A percentile compares a stretch with the other conserved stretches of the same genome.
Evolutionary conservation across 2,329 filamentous ascomycete species (phyloP).

Genomic region (Cladosporium sp.): DNA sequence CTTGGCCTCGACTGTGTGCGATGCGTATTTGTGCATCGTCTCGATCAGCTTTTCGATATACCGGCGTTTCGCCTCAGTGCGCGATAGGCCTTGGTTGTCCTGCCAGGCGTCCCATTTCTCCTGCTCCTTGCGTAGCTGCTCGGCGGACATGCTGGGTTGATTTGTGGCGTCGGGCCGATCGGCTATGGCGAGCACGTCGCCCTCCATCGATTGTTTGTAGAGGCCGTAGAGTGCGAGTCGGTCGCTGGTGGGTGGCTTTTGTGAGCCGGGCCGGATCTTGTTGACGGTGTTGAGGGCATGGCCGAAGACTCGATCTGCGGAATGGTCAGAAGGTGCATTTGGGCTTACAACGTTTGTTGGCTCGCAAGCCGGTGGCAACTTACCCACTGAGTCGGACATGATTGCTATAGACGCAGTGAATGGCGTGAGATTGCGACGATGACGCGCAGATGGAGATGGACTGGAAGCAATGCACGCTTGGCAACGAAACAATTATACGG

Average conservation of each 20-base stretch:
- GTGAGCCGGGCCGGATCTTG: constrained; percentile 89
- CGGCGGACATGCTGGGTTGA: constrained; percentile 15
- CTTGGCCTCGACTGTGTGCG: constrained; percentile 71
- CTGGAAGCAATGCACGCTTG: too few relatives aligned
- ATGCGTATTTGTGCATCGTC: constrained; percentile 95
- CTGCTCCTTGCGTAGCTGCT: constrained; percentile 31
- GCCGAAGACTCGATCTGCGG: constrained; percentile 88
- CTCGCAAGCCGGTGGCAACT: background rate
- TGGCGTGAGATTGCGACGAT: background rate
- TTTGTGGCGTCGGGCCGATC: constrained; percentile 55
- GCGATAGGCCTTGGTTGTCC: constrained; percentile 70
- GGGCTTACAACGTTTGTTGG: background rate
- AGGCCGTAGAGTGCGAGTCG: constrained; percentile 91
- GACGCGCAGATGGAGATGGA: background rate
- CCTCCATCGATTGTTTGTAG: constrained; percentile 99
- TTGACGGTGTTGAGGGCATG: constrained; percentile 98
- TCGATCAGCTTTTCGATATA: constrained; percentile 93
- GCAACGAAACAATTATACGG: too few relatives aligned
- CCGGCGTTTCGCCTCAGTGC: constrained; percentile 86
- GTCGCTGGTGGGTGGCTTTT: constrained; percentile 77
- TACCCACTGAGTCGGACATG: constrained; percentile 10
- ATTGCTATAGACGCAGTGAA: background rate
- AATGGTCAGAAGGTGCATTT: background rate
- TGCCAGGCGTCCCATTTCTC: constrained; percentile 80
- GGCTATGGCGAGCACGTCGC: constrained; percentile 91